A percentile compares a stretch with the other conserved stretches of the same genome.
Conservation (phyloP, 345 rosid genomes). For the Atalantia buxifolia region DNA sequence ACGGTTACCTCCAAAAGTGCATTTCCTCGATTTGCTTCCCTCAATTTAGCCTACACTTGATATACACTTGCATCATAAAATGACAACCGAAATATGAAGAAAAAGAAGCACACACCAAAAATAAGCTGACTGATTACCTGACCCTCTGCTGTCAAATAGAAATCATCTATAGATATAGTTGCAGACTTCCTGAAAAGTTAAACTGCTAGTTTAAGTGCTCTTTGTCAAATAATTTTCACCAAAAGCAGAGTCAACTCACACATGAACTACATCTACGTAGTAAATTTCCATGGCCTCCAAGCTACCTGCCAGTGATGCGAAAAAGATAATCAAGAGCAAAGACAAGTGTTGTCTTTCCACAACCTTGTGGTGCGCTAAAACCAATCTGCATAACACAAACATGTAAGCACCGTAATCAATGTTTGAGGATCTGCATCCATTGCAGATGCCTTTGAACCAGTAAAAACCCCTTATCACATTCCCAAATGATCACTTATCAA, state of each 20-base stretch:
- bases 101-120: constrained; percentile 8
- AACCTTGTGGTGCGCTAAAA: constrained; percentile 96
- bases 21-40: constrained; percentile 75
- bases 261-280: constrained; percentile 2
- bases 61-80: constrained; percentile 14
- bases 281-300: constrained; percentile 8
- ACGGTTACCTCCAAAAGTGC: constrained; percentile 70
- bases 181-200: constrained; percentile 68
- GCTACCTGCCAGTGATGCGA: constrained; percentile 66
- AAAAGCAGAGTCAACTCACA: not conserved
- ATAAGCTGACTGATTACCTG: constrained; percentile 49
- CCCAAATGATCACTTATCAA: not conserved
- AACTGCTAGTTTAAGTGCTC: not conserved
- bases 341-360: constrained; percentile 98
- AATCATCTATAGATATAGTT: constrained; percentile 87
- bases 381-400: constrained; percentile 63
- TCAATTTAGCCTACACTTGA: constrained; percentile 61
- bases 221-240: not conserved
- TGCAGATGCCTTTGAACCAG: not conserved
- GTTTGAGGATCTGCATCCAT: not conserved
- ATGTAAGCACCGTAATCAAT: not conserved
- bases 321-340: constrained; percentile 93
- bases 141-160: constrained; percentile 81
- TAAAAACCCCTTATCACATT: not conserved
- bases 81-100: constrained; percentile 7